Conservation (phyloP, 2,329 filamentous ascomycete species). For the Camillea tinctor region DNA sequence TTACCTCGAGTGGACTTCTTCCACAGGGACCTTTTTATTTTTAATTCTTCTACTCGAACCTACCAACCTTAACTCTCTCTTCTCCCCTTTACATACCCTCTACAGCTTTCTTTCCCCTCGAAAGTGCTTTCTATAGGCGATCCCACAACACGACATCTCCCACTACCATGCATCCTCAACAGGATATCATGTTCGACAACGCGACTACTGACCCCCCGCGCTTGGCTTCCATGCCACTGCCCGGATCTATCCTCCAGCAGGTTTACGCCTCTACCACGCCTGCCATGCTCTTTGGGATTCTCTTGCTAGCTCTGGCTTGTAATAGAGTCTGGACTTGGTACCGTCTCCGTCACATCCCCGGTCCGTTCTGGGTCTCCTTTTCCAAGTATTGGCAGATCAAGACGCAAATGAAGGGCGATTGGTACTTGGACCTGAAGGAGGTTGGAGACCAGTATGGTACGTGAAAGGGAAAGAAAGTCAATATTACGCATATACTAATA, state of each 20-base stretch:
- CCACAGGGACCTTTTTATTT: no score
- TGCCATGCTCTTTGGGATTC: neutral
- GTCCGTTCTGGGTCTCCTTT: slow-evolving; percentile 13
- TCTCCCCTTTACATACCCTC: no score
- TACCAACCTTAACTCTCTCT: no score
- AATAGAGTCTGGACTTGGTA: slow-evolving; percentile 12
- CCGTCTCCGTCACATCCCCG: slow-evolving; percentile 19
- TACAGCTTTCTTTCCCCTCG: no score
- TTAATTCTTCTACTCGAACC: no score
- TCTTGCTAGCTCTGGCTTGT: slow-evolving; percentile 1
- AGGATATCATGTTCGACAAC: neutral
- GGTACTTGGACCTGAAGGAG: slow-evolving; percentile 15
- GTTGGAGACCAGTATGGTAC: slow-evolving; percentile 19
- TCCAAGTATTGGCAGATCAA: slow-evolving; percentile 18
- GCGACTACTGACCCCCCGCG: neutral
- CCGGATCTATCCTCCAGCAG: neutral
- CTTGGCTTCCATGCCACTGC: neutral
- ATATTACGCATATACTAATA: neutral
- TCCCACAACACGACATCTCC: neutral
- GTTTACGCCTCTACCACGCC: neutral
- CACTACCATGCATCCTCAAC: neutral
- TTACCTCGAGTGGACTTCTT: no score
- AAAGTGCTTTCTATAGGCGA: no score
- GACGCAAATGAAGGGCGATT: slow-evolving; percentile 14
- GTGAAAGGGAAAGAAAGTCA: no score